Conservation (phyloP, 805 yeast species). For the Pichia thaimueangensis region DNA sequence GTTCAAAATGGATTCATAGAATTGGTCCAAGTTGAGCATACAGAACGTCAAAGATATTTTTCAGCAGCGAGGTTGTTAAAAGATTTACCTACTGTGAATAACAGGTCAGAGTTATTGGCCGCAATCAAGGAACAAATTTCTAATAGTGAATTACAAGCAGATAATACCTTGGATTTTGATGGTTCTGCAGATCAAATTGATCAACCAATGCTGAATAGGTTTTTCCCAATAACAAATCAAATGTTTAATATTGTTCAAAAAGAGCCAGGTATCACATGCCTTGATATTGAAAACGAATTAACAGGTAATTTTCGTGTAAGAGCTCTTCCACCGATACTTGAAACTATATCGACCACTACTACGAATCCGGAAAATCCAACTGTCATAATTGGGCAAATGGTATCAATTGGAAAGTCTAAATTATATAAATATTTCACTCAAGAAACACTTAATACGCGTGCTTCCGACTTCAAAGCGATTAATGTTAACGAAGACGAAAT, state of each 20-base stretch:
- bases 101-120: conserved; percentile 9
- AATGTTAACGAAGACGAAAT: not conserved
- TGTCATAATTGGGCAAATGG: conserved; percentile 13
- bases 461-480: conserved; percentile 3
- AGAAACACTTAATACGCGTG: conserved; percentile 7
- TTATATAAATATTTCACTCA: conserved; percentile 45
- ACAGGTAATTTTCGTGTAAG: conserved; percentile 38
- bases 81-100: conserved; percentile 17
- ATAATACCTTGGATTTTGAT: conserved; percentile 21
- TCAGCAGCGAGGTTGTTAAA: conserved; percentile 22
- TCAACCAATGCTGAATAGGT: conserved; percentile 26
- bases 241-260: conserved; percentile 42
- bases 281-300: conserved; percentile 42
- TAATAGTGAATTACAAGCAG: conserved; percentile 25
- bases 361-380: conserved; percentile 16
- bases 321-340: conserved; percentile 11
- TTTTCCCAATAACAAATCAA: conserved; percentile 63
- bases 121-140: conserved; percentile 10
- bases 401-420: conserved; percentile 57
- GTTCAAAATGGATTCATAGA: conserved; percentile 32
- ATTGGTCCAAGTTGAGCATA: conserved; percentile 23
- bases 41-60: conserved; percentile 18
- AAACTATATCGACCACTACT: conserved; percentile 17
- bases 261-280: conserved; percentile 51
- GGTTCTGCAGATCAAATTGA: conserved; percentile 17